Evolutionary conservation across 2,329 filamentous ascomycete species (phyloP).

Genomic region (Geosmithia flava): DNA sequence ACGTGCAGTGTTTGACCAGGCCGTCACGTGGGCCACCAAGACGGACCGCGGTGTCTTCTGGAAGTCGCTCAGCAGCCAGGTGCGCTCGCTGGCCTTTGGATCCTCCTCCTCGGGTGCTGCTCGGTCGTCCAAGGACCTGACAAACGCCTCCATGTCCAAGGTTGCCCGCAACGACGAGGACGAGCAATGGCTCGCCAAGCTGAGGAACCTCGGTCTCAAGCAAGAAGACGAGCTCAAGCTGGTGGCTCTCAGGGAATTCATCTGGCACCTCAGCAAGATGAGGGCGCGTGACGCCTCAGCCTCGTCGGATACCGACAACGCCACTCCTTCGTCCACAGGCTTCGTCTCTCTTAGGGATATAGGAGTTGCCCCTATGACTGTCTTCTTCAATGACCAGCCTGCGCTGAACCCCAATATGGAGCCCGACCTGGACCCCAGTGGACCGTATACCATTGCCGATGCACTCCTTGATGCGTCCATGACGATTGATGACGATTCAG

Average conservation of each 20-base stretch:
- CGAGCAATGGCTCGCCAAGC: constrained; percentile 77
- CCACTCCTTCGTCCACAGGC: constrained; percentile 6
- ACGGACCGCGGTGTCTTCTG: constrained; percentile 77
- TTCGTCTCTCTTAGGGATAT: constrained; percentile 64
- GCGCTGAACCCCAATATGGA: constrained; percentile 27
- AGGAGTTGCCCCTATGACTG: constrained; percentile 71
- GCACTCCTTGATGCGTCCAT: constrained; percentile 86
- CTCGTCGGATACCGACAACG: constrained; percentile 16
- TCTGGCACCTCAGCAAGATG: constrained; percentile 72
- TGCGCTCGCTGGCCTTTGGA: constrained; percentile 52
- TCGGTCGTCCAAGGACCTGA: constrained; percentile 43
- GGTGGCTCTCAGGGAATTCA: constrained; percentile 74
- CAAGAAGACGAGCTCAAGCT: constrained; percentile 84
- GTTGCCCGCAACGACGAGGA: constrained; percentile 79
- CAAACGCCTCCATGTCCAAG: constrained; percentile 45
- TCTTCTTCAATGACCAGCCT: constrained; percentile 77
- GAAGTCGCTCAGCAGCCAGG: constrained; percentile 55
- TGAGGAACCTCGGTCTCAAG: constrained; percentile 73
- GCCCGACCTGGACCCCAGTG: constrained; percentile 18
- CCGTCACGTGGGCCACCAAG: constrained; percentile 74
- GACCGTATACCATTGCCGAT: constrained; percentile 72
- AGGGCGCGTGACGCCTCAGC: constrained; percentile 39
- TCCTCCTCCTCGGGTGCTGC: constrained; percentile 22
- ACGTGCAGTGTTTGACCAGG: constrained; percentile 71
- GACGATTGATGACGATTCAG: constrained; percentile 65